Evolutionary conservation across 2,329 filamentous ascomycete species (phyloP).

Genomic region (Arthrobotrys iridis): DNA sequence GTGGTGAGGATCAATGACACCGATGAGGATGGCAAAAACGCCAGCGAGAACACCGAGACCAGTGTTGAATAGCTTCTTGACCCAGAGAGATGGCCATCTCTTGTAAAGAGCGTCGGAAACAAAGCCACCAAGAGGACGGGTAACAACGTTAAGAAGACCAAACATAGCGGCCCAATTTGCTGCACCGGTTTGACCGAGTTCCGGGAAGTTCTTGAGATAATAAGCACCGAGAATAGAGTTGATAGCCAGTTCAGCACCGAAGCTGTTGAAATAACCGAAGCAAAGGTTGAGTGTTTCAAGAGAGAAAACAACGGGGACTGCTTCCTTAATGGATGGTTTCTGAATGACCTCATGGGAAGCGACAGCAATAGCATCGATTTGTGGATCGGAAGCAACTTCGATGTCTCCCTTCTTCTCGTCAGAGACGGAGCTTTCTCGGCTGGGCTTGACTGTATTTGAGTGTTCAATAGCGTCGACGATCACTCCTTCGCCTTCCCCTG

Average conservation of each 20-base stretch:
- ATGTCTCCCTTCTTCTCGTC: constrained; percentile 61
- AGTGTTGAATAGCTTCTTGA: constrained; percentile 72
- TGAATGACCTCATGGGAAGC: constrained; percentile 63
- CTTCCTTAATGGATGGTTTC: constrained; percentile 69
- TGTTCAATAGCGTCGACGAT: constrained; percentile 60
- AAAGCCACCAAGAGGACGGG: constrained; percentile 65
- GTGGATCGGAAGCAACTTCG: constrained; percentile 61
- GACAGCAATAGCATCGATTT: constrained; percentile 59
- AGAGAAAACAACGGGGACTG: constrained; percentile 64
- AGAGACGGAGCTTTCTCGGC: constrained; percentile 53
- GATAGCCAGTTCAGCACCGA: constrained; percentile 72
- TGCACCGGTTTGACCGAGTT: constrained; percentile 68
- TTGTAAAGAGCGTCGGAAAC: constrained; percentile 69
- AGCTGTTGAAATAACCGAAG: constrained; percentile 71
- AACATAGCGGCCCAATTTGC: constrained; percentile 71
- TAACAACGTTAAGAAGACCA: constrained; percentile 66
- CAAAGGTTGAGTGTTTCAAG: constrained; percentile 69
- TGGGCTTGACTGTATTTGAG: not conserved
- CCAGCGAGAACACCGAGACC: constrained; percentile 69
- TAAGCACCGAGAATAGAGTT: constrained; percentile 70
- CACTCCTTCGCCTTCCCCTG: constrained; percentile 59
- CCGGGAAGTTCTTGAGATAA: constrained; percentile 70
- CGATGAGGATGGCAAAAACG: constrained; percentile 71
- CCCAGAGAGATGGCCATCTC: constrained; percentile 67
- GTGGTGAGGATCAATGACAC: constrained; percentile 70